Percentiles rank a stretch among this genome's conserved stretches.
These are phyloP conservation scores for Striga hermonthica DNA, from an alignment of 305 asterid genomes.

Conservation along the genomic window DNA sequence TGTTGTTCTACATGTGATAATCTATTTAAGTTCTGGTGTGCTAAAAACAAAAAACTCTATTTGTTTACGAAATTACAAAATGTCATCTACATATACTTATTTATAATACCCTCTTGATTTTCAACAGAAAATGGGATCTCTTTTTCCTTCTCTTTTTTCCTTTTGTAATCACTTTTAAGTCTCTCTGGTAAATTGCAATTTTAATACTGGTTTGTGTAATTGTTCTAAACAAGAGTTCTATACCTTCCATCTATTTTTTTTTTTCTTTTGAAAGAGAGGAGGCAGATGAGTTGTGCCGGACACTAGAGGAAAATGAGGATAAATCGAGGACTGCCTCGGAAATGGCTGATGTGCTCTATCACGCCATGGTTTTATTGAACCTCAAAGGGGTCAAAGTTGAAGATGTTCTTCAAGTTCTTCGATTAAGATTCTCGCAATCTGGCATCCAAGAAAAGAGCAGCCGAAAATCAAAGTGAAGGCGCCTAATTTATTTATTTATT, in stretches of 20 bases:
- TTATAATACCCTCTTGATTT: too few species aligned
- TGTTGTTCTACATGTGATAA: too few species aligned
- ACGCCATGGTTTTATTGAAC: conserved; percentile 67
- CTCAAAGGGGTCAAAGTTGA: conserved; percentile 59
- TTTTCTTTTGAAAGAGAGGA: conserved; percentile 52
- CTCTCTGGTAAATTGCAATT: background rate
- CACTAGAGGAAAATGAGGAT: conserved; percentile 66
- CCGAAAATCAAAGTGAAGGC: conserved; percentile 41
- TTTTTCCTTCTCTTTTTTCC: too few species aligned
- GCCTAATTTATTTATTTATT: too few species aligned
- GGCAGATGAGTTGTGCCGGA: conserved; percentile 73
- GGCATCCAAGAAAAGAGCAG: conserved; percentile 76
- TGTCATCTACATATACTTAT: too few species aligned
- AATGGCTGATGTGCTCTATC: conserved; percentile 77
- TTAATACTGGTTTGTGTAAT: background rate
- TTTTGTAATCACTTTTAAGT: too few species aligned
- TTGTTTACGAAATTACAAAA: too few species aligned
- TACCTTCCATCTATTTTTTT: too few species aligned
- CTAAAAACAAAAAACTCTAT: too few species aligned
- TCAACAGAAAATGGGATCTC: too few species aligned
- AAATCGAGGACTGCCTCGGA: conserved; percentile 61
- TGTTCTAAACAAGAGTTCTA: background rate
- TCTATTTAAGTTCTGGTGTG: too few species aligned
- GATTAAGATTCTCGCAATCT: conserved; percentile 66
- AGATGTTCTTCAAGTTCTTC: conserved; percentile 63